Evolutionary conservation across 1,284 basidiomycete genomes (phyloP).

Genomic region (Papiliotrema flavescens): DNA sequence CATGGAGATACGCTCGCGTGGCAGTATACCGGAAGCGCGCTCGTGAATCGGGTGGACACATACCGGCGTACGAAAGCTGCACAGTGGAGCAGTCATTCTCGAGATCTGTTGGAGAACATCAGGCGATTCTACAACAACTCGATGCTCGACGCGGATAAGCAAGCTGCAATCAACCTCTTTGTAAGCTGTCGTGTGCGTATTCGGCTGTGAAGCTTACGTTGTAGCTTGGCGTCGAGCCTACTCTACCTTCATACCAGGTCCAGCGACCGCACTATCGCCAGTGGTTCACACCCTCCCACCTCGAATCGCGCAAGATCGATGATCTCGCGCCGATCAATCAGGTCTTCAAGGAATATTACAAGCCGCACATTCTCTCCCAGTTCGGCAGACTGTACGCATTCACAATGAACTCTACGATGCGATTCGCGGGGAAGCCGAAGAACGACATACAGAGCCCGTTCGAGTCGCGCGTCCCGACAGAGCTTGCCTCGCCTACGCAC

Average conservation of each 20-base stretch:
- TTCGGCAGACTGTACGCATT: slow-evolving; percentile 61
- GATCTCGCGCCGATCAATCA: slow-evolving; percentile 51
- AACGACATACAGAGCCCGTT: slow-evolving; percentile 42
- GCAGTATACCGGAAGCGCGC: slow-evolving; percentile 93
- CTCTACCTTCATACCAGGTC: slow-evolving; percentile 14
- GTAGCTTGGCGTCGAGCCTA: slow-evolving; percentile 65
- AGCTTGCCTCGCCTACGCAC: slow-evolving; percentile 7
- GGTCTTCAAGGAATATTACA: slow-evolving; percentile 88
- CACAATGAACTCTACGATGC: slow-evolving; percentile 44
- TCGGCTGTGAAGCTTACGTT: not conserved
- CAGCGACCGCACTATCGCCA: slow-evolving; percentile 66
- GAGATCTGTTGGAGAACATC: slow-evolving; percentile 89
- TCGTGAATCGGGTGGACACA: slow-evolving; percentile 95
- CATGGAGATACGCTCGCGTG: slow-evolving; percentile 92
- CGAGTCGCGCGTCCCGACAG: slow-evolving; percentile 27
- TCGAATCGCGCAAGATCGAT: slow-evolving; percentile 55
- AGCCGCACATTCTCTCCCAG: slow-evolving; percentile 57
- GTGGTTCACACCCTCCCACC: slow-evolving; percentile 73
- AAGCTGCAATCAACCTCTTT: slow-evolving; percentile 95
- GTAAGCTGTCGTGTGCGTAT: too few species aligned
- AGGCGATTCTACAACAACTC: slow-evolving; percentile 95
- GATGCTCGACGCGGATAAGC: slow-evolving; percentile 93
- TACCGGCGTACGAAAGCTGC: slow-evolving; percentile 79
- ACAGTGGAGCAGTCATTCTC: slow-evolving; percentile 96
- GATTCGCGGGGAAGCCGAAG: slow-evolving; percentile 34